Evolutionary conservation across 306 rosid species (phyloP).

Genomic region (Dryas drummondii): DNA sequence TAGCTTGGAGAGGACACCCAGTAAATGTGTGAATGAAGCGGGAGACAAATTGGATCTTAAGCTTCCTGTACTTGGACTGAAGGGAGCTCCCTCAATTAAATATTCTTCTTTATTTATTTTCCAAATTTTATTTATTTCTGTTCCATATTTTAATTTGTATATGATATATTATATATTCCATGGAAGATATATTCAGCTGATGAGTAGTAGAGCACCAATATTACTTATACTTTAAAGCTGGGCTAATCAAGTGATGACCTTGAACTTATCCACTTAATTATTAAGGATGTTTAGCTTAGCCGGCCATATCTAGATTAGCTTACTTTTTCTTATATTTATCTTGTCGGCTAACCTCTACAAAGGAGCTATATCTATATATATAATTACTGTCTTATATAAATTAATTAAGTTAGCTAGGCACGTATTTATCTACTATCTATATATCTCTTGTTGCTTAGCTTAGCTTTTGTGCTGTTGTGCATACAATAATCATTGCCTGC

Average conservation of each 20-base stretch:
- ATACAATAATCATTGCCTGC: not conserved
- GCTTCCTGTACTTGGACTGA: slow-evolving; percentile 93
- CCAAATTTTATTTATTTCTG: not conserved
- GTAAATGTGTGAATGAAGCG: slow-evolving; percentile 92
- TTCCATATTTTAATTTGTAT: not conserved
- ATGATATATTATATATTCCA: too few species aligned
- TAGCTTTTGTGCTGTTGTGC: not conserved
- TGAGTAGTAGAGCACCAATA: too few species aligned
- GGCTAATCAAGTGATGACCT: not conserved
- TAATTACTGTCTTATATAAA: not conserved
- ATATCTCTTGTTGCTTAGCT: not conserved
- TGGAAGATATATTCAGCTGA: too few species aligned
- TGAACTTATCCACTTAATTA: not conserved
- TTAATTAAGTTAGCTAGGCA: not conserved
- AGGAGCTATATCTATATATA: not conserved
- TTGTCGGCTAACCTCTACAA: slow-evolving; percentile 3
- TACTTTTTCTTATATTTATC: slow-evolving; percentile 9
- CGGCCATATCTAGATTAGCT: slow-evolving; percentile 1
- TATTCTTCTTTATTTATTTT: not conserved
- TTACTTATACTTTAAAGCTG: not conserved
- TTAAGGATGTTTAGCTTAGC: not conserved
- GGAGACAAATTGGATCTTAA: slow-evolving; percentile 86
- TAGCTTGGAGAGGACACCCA: slow-evolving; percentile 22
- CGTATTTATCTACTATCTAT: not conserved
- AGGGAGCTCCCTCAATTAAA: slow-evolving; percentile 90